phyloP scores from a whole-genome alignment of 805 yeast species.

The Ogataea zsoltii region DNA sequence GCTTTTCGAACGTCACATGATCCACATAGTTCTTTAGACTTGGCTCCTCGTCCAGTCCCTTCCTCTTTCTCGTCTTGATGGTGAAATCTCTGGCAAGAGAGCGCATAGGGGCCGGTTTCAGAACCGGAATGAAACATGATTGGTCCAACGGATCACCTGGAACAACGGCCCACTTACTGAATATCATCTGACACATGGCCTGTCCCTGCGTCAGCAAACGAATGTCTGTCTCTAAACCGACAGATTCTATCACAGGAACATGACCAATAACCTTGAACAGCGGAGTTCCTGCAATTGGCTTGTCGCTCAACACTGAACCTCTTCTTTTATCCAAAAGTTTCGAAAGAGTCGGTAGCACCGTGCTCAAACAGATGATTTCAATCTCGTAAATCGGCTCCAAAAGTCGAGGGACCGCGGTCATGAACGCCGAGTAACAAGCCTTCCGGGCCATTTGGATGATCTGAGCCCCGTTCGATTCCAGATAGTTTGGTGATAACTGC shows the following conservation, averaged over 20 bases:
- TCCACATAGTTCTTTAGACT: constrained; percentile 68
- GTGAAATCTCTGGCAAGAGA: constrained; percentile 87
- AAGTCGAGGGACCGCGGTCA: constrained; percentile 75
- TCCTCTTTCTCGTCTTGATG: constrained; percentile 83
- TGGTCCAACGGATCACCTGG: constrained; percentile 92
- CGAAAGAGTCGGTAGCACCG: constrained; percentile 28
- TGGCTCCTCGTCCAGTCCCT: constrained; percentile 79
- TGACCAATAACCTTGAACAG: constrained; percentile 59
- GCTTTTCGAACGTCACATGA: constrained; percentile 50
- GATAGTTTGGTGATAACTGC: constrained; percentile 46
- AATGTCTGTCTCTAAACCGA: constrained; percentile 87
- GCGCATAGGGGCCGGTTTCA: constrained; percentile 70
- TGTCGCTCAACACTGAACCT: constrained; percentile 53
- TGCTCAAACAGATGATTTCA: constrained; percentile 53
- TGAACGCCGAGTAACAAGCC: constrained; percentile 79
- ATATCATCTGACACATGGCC: constrained; percentile 66
- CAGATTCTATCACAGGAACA: constrained; percentile 87
- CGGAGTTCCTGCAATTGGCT: constrained; percentile 72
- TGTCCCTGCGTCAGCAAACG: constrained; percentile 76
- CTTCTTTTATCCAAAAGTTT: constrained; percentile 61
- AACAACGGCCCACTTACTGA: constrained; percentile 71
- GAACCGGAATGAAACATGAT: constrained; percentile 59
- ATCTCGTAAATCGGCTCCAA: constrained; percentile 80
- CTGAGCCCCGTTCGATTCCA: constrained; percentile 62
- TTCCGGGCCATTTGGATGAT: constrained; percentile 78